Base-by-base conservation (phyloP, 2,329 filamentous ascomycete genomes). In the Metarhizium brunneum region DNA sequence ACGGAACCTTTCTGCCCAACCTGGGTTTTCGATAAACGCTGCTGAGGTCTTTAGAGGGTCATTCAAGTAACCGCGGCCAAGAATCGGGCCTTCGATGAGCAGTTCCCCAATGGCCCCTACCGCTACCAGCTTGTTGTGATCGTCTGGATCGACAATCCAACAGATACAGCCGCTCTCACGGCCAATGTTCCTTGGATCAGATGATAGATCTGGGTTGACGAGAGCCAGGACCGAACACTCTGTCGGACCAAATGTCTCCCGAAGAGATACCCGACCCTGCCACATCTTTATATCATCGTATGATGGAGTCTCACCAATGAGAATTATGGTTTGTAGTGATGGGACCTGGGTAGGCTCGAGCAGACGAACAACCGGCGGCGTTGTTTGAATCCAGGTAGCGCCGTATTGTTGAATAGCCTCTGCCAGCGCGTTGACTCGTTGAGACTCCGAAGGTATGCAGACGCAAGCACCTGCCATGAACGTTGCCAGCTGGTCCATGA, bases 121-220 rank as follows among this genome's bases (percentile, higher is more conserved):
- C 11, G 49, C 20, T 8, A 38, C 29, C 14, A 51, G 49, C 0
- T 52, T 45, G 50, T 68, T 53, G 47, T 64, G 62, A 45, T 70
- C 57, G 3, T 60, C 55, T 2, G 61, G 58, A 32, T 71, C 32
- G 10, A 35, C 32, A 35, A 35, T 35, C 32, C 32, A 35, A 3
- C 32, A 35, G 32, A 35, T 3, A 35, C 32, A 35, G 10, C 32
- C 32, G 32, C 32, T 35, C 32, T 35, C 32, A 35, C 32, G 32
- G 6, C 64, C 1, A 68, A 68, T 32, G 74, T 56, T 68, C 68
- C 73, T 0, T 20, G 11, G 48, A 40, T 3, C 57, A 47, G 2
- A 30, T 40, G 2, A 43, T 32, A 32, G 14, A 14, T 3, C 36
- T 52, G 20, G 56, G 47, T 45, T 35, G 10, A 54, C 45, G 30